Evolutionary conservation across 345 rosid species (phyloP), one percentile per base, ranked within the genome.

Genomic region (Linum tenue): DNA sequence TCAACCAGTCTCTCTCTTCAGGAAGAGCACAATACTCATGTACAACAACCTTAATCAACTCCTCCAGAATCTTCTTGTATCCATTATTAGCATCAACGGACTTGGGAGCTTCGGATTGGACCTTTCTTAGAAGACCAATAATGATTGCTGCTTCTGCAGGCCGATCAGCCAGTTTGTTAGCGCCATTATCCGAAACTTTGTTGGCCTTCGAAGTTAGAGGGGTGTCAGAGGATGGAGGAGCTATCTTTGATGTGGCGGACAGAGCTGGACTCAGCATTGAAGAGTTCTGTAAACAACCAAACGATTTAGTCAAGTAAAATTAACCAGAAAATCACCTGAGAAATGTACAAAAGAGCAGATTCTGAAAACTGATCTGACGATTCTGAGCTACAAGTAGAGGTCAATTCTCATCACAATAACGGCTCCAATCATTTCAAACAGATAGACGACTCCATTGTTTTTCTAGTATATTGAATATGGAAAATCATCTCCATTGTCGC

Each of bases 41-140:
- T 40, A 68, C 11, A 9, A 55, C 56, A 16, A 50, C 58, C 64
- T 60, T 55, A 39, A 82, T 61, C 31, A 82, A 50, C 43, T 69
- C 66, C 53, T 79, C 76, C 15, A 80, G 60, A 64, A 80, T 67
- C 73, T 74, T 75, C 82, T 68, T 79, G 1, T 73, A 72, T 12
- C 50, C 66, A 50, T 58, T 5, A 15, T 76, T 75, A 37, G 64
- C 51, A 37, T 74, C 57, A 50, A 39, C 42, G 1, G 83, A 79
- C 14, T 68, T 73, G 63, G 56, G 37, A 42, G 67, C 75, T 67
- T 71, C 73, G 12, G 9, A 16, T 64, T 55, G 74, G 53, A 74
- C 81, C 67, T 76, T 44, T 37, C 44, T 62, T 5, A 82, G 78
- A 60, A 71, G 69, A 63, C 44, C 40, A 36, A 44, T 68, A 16